phyloP scores from a whole-genome alignment of 1,284 basidiomycete species.

The Ustilago trichophora region DNA sequence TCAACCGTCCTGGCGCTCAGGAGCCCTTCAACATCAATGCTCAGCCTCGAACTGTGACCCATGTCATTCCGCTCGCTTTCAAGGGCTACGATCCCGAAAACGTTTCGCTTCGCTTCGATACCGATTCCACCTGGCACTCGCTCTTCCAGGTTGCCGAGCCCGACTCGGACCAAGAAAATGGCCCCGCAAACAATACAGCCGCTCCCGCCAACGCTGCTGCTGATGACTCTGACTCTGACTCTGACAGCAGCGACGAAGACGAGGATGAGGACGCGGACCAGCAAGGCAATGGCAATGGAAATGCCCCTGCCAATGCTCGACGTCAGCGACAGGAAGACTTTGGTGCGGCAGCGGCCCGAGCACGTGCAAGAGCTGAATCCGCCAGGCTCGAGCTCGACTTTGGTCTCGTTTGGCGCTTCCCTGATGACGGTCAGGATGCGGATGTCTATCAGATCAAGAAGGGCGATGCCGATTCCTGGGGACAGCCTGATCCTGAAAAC shows the following conservation, averaged over 20 bases:
- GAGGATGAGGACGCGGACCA: not conserved
- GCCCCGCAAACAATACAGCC: slow-evolving; percentile 1
- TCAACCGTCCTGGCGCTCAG: slow-evolving; percentile 35
- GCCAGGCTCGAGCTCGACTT: slow-evolving; percentile 56
- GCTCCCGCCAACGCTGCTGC: slow-evolving; percentile 3
- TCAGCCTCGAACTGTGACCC: slow-evolving; percentile 35
- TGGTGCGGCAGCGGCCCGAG: slow-evolving; percentile 28
- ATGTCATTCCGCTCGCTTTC: slow-evolving; percentile 56
- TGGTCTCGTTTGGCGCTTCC: slow-evolving; percentile 58
- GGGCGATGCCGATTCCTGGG: slow-evolving; percentile 47
- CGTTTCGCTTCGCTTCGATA: slow-evolving; percentile 51
- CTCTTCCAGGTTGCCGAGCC: slow-evolving; percentile 46
- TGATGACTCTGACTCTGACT: slow-evolving; percentile 10
- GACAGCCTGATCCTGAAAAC: slow-evolving; percentile 55
- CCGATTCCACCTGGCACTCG: slow-evolving; percentile 56
- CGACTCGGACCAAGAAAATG: slow-evolving; percentile 20
- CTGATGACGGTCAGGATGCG: slow-evolving; percentile 55
- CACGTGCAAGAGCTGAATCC: slow-evolving; percentile 35
- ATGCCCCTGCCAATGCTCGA: slow-evolving; percentile 1
- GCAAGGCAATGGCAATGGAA: not conserved
- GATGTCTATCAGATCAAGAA: slow-evolving; percentile 43
- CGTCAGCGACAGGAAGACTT: slow-evolving; percentile 25
- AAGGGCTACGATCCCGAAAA: slow-evolving; percentile 42
- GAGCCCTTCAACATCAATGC: slow-evolving; percentile 43
- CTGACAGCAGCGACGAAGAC: slow-evolving; percentile 14